These are phyloP conservation scores for Pseudoneurospora amorphoporcata DNA, from an alignment of 495 filamentous ascomycete species.

Conservation along the genomic window DNA sequence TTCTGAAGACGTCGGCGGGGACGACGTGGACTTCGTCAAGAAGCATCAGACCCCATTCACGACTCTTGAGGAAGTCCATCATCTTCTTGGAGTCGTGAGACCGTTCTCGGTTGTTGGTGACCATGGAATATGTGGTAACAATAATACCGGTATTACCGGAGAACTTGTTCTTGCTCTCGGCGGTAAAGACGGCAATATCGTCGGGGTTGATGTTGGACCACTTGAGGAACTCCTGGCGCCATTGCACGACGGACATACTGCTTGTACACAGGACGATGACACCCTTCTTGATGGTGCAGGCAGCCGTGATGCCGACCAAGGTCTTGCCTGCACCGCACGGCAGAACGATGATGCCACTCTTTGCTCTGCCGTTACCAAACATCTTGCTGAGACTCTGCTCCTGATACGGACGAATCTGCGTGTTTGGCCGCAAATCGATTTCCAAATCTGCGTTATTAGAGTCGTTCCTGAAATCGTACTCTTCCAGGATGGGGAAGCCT, in stretches of 20 bases:
- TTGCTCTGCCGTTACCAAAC: conserved; percentile 96
- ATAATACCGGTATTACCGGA: conserved; percentile 85
- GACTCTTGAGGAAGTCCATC: conserved; percentile 87
- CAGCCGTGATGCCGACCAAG: conserved; percentile 90
- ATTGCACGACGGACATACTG: conserved; percentile 96
- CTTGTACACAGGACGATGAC: conserved; percentile 92
- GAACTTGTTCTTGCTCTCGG: conserved; percentile 86
- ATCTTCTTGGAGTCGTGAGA: conserved; percentile 93
- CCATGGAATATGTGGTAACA: conserved; percentile 97
- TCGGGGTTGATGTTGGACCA: conserved; percentile 96
- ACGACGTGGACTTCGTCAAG: conserved; percentile 98
- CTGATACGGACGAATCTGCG: conserved; percentile 84
- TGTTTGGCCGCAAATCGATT: conserved; percentile 78
- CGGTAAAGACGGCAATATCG: conserved; percentile 90
- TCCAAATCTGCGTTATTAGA: conserved; percentile 78
- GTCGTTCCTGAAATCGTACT: conserved; percentile 98
- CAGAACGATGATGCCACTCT: conserved; percentile 94
- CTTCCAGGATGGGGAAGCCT: conserved; percentile 78
- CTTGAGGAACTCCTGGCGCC: conserved; percentile 90
- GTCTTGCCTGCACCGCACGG: conserved; percentile 98
- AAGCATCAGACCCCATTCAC: conserved; percentile 98
- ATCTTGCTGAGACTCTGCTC: conserved; percentile 97
- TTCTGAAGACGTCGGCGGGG: conserved; percentile 88
- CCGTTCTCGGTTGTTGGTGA: conserved; percentile 74
- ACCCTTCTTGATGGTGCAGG: conserved; percentile 94